Evolutionary conservation across 2,329 filamentous ascomycete species (phyloP), one percentile per base, ranked within the genome.

Genomic region (Fusarium beomiforme): DNA sequence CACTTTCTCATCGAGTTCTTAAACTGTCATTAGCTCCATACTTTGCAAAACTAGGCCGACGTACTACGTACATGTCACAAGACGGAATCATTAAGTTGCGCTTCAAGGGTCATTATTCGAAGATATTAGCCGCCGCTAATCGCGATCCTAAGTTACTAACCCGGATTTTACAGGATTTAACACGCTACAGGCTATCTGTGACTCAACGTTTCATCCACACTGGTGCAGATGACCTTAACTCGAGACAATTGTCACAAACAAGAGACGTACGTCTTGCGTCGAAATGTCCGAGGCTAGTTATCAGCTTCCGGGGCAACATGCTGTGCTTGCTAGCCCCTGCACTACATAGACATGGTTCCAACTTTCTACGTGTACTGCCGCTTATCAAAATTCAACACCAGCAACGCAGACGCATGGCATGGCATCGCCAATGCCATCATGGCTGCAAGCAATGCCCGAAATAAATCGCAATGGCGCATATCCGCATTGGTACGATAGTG

Each of bases 51-150:
- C 23, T 34, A 39, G 10, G 49, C 14, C 23, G 29, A 14, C 41
- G 34, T 39, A 47, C 23, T 23, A 14, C 41, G 34, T 39, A 47
- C 39, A 47, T 37, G 58, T 23, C 21, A 31, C 34, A 41, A 41
- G 39, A 61, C 36, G 34, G n/a, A 57, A 33, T 54, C 37, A 34
- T 16, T 33, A 46, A 44, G 31, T 43, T 44, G 33, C 13, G 9
- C 37, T 51, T 36, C 31, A 43, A 31, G 44, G 54, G 55, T 44
- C 42, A 50, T 51, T n/a, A 8, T 44, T 53, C n/a, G 21, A 23
- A 53, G n/a, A 39, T 33, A 39, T 57, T 57, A 67, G 43, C 63
- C 62, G 67, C 53, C 62, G 33, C 57, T 71, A 71, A 24, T 63
- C 37, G 41, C 42, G 43, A 65, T 50, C 60, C 31, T 34, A 37